A percentile compares a stretch with the other conserved stretches of the same genome.
Evolutionary conservation across 2,329 filamentous ascomycete genomes (phyloP).

Genomic region (Laburnicola sp.): DNA sequence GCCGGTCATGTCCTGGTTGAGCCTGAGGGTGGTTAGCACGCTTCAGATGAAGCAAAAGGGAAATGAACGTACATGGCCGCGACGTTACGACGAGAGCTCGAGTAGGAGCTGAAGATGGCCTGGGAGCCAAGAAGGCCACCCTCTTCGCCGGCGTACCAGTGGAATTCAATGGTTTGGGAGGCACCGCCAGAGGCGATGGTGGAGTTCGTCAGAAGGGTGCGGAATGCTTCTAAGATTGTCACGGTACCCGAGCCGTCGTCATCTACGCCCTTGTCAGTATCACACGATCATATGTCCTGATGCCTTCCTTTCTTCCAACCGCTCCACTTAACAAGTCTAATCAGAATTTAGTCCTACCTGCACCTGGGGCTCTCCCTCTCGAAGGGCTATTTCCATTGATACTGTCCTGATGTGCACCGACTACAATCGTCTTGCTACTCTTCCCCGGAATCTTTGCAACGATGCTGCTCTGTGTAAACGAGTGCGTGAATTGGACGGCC

Average conservation of each 20-base stretch:
- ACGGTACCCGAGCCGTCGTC: constrained; percentile 89
- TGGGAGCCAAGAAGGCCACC: constrained; percentile 81
- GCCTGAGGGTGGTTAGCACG: constrained; percentile 57
- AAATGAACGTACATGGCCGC: constrained; percentile 6
- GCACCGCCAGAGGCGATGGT: constrained; percentile 66
- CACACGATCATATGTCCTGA: neutral
- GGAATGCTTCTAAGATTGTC: constrained; percentile 85
- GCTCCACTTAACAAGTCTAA: no score
- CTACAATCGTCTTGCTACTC: constrained; percentile 79
- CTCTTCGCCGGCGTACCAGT: constrained; percentile 90
- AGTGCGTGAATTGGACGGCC: constrained; percentile 72
- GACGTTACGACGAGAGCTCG: constrained; percentile 55
- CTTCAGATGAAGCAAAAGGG: neutral
- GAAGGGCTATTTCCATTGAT: constrained; percentile 87
- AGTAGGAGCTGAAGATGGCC: constrained; percentile 79
- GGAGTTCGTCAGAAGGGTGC: constrained; percentile 70
- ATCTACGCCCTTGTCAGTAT: constrained; percentile 50
- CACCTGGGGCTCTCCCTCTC: constrained; percentile 2
- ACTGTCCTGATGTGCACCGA: constrained; percentile 90
- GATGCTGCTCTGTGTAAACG: constrained; percentile 85
- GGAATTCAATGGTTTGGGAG: constrained; percentile 85
- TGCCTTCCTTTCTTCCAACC: no score
- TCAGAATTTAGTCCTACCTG: neutral
- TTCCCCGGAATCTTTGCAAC: constrained; percentile 87
- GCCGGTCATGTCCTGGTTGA: constrained; percentile 90